These are phyloP conservation scores for Musa beccarii DNA, from an alignment of 176 grass and related monocot species.

Conservation along the genomic window DNA sequence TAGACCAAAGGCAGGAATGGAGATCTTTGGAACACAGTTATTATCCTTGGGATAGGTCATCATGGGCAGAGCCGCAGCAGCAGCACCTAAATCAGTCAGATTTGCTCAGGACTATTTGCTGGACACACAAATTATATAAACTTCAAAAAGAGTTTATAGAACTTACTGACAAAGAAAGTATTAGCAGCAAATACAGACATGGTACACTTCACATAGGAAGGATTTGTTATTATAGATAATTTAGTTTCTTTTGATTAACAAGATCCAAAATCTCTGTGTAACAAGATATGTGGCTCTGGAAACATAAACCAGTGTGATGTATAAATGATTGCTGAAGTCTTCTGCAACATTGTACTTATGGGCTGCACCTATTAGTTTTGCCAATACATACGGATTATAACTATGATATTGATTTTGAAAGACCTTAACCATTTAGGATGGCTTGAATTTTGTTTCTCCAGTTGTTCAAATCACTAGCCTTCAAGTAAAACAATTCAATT, in stretches of 20 bases:
- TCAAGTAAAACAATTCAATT: background rate
- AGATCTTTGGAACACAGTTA: constrained; percentile 16
- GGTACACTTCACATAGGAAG: background rate
- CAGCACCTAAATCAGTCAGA: constrained; percentile 19
- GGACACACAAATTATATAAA: no score
- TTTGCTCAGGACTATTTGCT: background rate
- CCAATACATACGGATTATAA: background rate
- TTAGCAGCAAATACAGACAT: background rate
- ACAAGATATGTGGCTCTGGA: background rate
- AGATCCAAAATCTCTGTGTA: background rate
- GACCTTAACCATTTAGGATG: no score
- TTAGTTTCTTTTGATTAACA: background rate
- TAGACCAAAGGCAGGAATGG: constrained; percentile 38
- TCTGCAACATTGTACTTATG: background rate
- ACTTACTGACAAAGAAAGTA: background rate
- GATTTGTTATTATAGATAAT: background rate
- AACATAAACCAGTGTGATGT: background rate
- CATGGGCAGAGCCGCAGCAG: background rate
- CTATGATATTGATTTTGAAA: no score
- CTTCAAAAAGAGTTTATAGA: background rate
- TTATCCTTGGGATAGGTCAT: constrained; percentile 10
- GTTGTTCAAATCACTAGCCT: background rate
- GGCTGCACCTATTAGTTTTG: background rate
- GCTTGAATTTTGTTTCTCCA: no score
- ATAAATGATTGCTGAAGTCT: background rate